phyloP scores from a whole-genome alignment of 192 early-diverging fungal species.

The Coemansia sp. region DNA sequence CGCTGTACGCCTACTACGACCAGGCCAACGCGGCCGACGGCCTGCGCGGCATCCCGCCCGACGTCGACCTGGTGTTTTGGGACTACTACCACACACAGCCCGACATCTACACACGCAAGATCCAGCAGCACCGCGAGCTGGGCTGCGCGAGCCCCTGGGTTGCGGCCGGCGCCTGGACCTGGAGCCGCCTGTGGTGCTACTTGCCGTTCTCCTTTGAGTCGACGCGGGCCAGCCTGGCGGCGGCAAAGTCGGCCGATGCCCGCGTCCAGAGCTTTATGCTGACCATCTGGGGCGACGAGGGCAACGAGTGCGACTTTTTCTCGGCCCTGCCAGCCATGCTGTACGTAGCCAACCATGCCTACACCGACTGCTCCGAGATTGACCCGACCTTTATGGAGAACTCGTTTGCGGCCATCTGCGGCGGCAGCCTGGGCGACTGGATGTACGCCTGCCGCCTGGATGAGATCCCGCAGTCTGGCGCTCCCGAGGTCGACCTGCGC shows the following conservation, averaged over 20 bases:
- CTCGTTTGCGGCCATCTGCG: conserved; percentile 71
- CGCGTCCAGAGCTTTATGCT: conserved; percentile 72
- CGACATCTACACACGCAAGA: conserved; percentile 67
- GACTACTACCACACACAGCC: conserved; percentile 77
- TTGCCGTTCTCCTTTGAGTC: conserved; percentile 77
- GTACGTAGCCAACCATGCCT: conserved; percentile 72
- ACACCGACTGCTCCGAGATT: conserved; percentile 59
- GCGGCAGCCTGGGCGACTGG: conserved; percentile 74
- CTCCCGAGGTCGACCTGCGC: conserved; percentile 42
- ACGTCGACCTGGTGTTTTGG: conserved; percentile 75
- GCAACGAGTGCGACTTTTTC: conserved; percentile 84
- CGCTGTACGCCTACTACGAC: conserved; percentile 78
- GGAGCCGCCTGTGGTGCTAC: conserved; percentile 77
- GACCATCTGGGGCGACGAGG: conserved; percentile 88
- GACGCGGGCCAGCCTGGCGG: conserved; percentile 63
- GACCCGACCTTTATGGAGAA: conserved; percentile 53
- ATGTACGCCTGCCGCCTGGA: conserved; percentile 53
- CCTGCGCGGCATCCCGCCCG: conserved; percentile 52
- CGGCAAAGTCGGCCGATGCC: conserved; percentile 53
- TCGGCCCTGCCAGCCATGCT: conserved; percentile 72
- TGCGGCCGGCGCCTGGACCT: conserved; percentile 75
- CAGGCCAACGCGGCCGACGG: conserved; percentile 51
- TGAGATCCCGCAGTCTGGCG: conserved; percentile 49
- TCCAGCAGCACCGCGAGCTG: conserved; percentile 76
- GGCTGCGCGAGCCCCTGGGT: conserved; percentile 77